These are phyloP conservation scores for Collybia sp. DNA, from an alignment of 768 basidiomycete species.

Conservation along the genomic window DNA sequence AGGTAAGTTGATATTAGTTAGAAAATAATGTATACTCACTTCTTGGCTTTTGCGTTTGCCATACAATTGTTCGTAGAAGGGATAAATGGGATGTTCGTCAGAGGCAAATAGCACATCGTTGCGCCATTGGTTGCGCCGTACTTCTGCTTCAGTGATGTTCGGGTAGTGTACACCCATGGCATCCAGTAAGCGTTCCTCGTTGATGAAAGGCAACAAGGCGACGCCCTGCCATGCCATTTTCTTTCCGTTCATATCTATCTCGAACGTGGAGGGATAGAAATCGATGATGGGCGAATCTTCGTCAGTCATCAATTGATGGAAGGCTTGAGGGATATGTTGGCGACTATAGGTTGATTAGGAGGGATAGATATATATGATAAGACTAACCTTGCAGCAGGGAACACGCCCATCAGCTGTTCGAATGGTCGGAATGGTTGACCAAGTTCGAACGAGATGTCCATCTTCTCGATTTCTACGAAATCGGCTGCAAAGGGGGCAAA, in stretches of 20 bases:
- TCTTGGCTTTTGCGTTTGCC: slow-evolving; percentile 81
- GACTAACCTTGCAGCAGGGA: slow-evolving; percentile 83
- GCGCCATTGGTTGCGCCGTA: slow-evolving; percentile 81
- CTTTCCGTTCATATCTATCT: slow-evolving; percentile 99
- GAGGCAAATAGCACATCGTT: slow-evolving; percentile 78
- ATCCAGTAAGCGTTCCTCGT: slow-evolving; percentile 73
- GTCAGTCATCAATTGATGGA: slow-evolving; percentile 85
- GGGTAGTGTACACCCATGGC: slow-evolving; percentile 72
- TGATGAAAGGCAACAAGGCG: slow-evolving; percentile 94
- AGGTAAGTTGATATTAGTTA: slow-evolving; percentile 7
- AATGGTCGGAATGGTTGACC: slow-evolving; percentile 95
- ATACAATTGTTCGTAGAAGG: slow-evolving; percentile 84
- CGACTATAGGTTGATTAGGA: slow-evolving; percentile 44
- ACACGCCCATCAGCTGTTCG: slow-evolving; percentile 97
- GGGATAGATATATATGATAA: slow-evolving; percentile 2
- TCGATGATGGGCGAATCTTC: slow-evolving; percentile 90
- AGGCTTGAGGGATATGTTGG: slow-evolving; percentile 79
- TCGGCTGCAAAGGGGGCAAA: slow-evolving; percentile 98
- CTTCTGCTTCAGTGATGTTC: slow-evolving; percentile 76
- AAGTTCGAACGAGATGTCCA: slow-evolving; percentile 75
- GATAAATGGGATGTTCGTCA: slow-evolving; percentile 82
- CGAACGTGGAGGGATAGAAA: slow-evolving; percentile 89
- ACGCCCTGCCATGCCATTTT: slow-evolving; percentile 99
- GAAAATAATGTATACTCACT: slow-evolving; percentile 37
- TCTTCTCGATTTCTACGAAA: slow-evolving; percentile 72